These are phyloP conservation scores for Hsuehochloa calcarea DNA, from an alignment of 176 grass and related monocot species.

Conservation along the genomic window DNA sequence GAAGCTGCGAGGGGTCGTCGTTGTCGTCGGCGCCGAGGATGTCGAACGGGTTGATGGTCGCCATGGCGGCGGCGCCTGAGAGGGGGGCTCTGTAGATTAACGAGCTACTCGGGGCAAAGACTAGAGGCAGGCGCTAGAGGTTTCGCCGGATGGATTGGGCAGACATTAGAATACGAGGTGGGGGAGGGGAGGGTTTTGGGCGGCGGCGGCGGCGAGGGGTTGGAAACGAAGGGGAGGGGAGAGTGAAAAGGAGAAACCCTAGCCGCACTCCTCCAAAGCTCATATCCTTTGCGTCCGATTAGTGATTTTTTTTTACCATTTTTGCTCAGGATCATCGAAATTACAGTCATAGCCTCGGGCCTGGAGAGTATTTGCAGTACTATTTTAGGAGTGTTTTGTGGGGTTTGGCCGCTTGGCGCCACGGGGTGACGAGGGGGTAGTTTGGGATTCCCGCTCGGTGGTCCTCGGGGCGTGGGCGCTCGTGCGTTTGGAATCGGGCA, in stretches of 20 bases:
- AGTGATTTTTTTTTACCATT: slow-evolving; percentile 1
- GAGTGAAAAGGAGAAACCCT: slow-evolving; percentile 60
- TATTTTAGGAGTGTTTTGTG: neutral
- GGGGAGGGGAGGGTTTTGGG: slow-evolving; percentile 33
- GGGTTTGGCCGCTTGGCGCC: neutral
- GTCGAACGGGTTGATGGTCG: slow-evolving; percentile 61
- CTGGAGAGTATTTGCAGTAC: neutral
- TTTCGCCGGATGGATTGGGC: slow-evolving; percentile 13
- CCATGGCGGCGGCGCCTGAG: slow-evolving; percentile 35
- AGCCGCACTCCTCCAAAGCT: slow-evolving; percentile 52
- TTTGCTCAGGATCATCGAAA: neutral
- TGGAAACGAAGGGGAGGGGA: neutral
- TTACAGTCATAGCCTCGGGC: neutral
- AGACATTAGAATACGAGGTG: slow-evolving; percentile 34
- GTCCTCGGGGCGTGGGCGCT: neutral
- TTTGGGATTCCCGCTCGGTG: neutral
- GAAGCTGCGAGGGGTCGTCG: slow-evolving; percentile 73
- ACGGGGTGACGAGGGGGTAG: neutral
- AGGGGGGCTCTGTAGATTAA: neutral
- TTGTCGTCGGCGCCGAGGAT: slow-evolving; percentile 74
- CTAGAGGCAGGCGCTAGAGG: slow-evolving; percentile 18
- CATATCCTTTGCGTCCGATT: slow-evolving; percentile 43
- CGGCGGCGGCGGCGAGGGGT: slow-evolving; percentile 28
- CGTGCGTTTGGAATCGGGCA: slow-evolving; percentile 7
- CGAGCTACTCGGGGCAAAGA: neutral